A percentile compares a stretch with the other conserved stretches of the same genome.
These are phyloP conservation scores for Penicillium riverlandense DNA, from an alignment of 495 filamentous ascomycete species.

Conservation along the genomic window DNA sequence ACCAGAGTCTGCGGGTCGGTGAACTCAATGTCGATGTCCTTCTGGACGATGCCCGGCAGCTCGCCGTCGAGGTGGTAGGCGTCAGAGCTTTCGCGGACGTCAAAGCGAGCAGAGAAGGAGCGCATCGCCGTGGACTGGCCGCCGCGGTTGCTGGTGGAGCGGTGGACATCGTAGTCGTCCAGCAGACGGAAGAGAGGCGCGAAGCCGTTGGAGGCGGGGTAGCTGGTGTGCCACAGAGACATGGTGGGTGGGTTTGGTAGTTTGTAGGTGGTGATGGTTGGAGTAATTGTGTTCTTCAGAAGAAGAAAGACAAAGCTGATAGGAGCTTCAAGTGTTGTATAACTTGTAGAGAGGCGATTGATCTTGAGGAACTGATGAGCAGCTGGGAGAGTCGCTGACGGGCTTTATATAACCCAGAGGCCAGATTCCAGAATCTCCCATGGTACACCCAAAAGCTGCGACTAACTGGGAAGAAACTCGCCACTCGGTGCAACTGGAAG, in stretches of 20 bases:
- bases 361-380: not conserved
- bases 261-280: not conserved
- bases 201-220: slow-evolving; percentile 29
- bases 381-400: not conserved
- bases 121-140: slow-evolving; percentile 13
- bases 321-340: slow-evolving; percentile 1
- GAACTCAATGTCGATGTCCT: slow-evolving; percentile 81
- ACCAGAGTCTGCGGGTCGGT: slow-evolving; percentile 70
- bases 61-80: slow-evolving; percentile 85
- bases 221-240: slow-evolving; percentile 32
- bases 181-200: slow-evolving; percentile 39
- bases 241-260: slow-evolving; percentile 14
- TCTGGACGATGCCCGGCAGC: slow-evolving; percentile 74
- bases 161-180: slow-evolving; percentile 39
- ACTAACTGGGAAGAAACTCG: too few relatives aligned
- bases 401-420: not conserved
- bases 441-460: too few relatives aligned
- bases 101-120: slow-evolving; percentile 71
- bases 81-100: slow-evolving; percentile 63
- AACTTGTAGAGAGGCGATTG: not conserved
- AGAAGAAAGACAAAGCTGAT: not conserved
- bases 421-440: not conserved
- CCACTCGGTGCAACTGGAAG: not conserved
- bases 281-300: slow-evolving; percentile 1
- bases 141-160: slow-evolving; percentile 11